Base-by-base conservation (phyloP, 169 alveolate species). In the Cryptosporidium andersoni region DNA sequence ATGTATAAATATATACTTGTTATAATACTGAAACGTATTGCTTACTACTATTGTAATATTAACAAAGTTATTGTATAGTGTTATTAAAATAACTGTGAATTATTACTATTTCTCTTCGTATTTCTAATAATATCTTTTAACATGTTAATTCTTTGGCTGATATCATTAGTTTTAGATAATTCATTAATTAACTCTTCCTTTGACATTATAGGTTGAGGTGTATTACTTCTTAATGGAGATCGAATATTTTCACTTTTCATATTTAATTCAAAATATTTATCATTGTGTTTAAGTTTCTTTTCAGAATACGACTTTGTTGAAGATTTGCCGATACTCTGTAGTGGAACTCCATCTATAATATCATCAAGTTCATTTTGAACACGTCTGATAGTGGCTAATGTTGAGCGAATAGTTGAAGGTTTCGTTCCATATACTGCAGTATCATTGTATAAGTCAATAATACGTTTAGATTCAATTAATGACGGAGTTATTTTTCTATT, bases 61-160 rank as follows among this genome's bases (percentile, higher is more conserved):
- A 25, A 0, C 25, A 25, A 25, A 25, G 25, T 16, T 12, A 62
- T 2, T 12, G 52, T 62, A 16, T 56, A n/a, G 9, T 12, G 16
- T 12, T 56, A 56, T 14, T 14, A 8, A 12, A 58, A 58, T 37
- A 12, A 49, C 8, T 8, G 12, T 49, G 55, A 49, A 12, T 49
- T 9, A 49, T 9, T 9, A 49, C 8, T 12, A 8, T 56, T 62
- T 60, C 60, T 60, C 40, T 74, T 74, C 47, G 85, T 74, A 16
- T n/a, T 74, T 74, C 42, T 74, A 58, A 74, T 74, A 48, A 74
- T 74, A 16, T n/a, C 60, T 42, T 74, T 74, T n/a, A 74, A 47
- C 16, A 74, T 74, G 55, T 74, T 43, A 56, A 74, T 74, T 55
- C 85, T 74, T 45, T 74, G 74, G 36, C 85, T 43, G 43, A 74